A percentile compares a stretch with the other conserved stretches of the same genome.
These are phyloP conservation scores for Zea mays DNA, from an alignment of 176 grass and related monocot genomes.

Conservation along the genomic window Zm-B73-REFERENCE-NAM-5.0 NC_050104.1:158393001-158393500, in stretches of 20 bases:
- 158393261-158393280: neutral
- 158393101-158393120: neutral
- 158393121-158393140: conserved; percentile 1
- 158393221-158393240: conserved; percentile 11
- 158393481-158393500: neutral
- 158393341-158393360: neutral
- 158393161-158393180: neutral
- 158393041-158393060: conserved; percentile 28
- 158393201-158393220: conserved; percentile 4
- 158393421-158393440: neutral
- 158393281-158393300: neutral
- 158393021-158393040: conserved; percentile 81
- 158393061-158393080: conserved; percentile 40
- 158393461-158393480: neutral
- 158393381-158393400: neutral
- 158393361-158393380: neutral
- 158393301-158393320: neutral
- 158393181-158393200: conserved; percentile 32
- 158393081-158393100: conserved; percentile 59
- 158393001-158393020: conserved; percentile 79
- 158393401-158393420: neutral
- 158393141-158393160: neutral
- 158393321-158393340: neutral
- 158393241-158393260: neutral
- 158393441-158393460: neutral